Percentiles rank a stretch among this genome's conserved stretches.
These are phyloP conservation scores for Melampsora medusae DNA, from an alignment of 1,284 basidiomycete species.

Conservation along the genomic window DNA sequence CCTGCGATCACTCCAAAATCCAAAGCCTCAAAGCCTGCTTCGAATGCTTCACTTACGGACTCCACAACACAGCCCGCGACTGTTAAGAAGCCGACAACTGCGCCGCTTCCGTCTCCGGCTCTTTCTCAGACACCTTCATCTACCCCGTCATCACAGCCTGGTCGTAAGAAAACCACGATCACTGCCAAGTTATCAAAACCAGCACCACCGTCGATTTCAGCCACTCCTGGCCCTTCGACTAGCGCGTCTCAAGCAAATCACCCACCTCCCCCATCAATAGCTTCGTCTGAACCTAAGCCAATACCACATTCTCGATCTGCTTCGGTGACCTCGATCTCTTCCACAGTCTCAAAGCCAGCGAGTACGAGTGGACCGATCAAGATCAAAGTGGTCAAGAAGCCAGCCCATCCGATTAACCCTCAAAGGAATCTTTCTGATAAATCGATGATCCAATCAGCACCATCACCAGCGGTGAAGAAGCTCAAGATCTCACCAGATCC, in stretches of 20 bases:
- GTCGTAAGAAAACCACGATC: too few relatives aligned
- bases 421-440: conserved; percentile 1
- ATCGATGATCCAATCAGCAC: background rate
- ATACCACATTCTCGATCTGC: background rate
- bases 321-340: background rate
- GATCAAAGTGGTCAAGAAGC: conserved; percentile 28
- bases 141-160: too few relatives aligned
- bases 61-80: too few relatives aligned
- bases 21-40: background rate
- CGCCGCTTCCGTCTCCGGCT: background rate
- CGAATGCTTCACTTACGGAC: background rate
- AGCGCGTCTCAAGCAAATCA: too few relatives aligned
- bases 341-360: conserved; percentile 3
- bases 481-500: background rate
- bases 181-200: too few relatives aligned
- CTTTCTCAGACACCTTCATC: background rate
- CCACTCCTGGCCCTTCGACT: too few relatives aligned
- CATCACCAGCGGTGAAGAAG: conserved; percentile 15
- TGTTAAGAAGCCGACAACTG: too few relatives aligned
- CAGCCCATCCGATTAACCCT: background rate
- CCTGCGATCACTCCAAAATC: background rate
- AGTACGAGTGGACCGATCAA: conserved; percentile 17
- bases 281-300: background rate
- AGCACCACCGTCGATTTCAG: too few relatives aligned
- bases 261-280: too few relatives aligned